Percentiles rank a stretch among this genome's conserved stretches.
Evolutionary conservation across 768 basidiomycete species (phyloP).

Genomic region (Austroboletus festivus): DNA sequence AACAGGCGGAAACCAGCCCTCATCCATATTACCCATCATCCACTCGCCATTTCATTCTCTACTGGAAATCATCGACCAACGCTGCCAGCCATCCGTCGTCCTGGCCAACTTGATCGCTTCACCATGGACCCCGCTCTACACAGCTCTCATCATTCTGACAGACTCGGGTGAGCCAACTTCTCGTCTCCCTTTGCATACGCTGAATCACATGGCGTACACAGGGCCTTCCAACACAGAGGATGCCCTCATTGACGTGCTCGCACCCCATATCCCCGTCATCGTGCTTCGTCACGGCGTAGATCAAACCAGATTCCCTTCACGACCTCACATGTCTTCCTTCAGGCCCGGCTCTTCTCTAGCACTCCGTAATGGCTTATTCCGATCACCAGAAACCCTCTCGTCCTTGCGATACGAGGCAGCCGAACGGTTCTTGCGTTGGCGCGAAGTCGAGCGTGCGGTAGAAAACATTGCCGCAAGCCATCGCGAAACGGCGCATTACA

Average conservation of each 20-base stretch:
- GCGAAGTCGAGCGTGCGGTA: conserved; percentile 62
- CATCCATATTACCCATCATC: conserved; percentile 41
- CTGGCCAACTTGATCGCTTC: conserved; percentile 56
- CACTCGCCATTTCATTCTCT: conserved; percentile 56
- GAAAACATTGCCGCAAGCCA: conserved; percentile 37
- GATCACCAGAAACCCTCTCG: conserved; percentile 57
- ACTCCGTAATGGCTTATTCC: conserved; percentile 60
- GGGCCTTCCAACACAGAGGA: conserved; percentile 38
- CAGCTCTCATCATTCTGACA: conserved; percentile 54
- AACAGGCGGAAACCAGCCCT: conserved; percentile 19
- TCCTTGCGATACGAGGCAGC: conserved; percentile 60
- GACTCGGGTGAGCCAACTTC: conserved; percentile 39
- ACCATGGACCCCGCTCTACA: conserved; percentile 55
- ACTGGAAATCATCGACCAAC: conserved; percentile 50
- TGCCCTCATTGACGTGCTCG: conserved; percentile 46
- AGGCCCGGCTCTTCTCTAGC: conserved; percentile 48
- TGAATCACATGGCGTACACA: conserved; percentile 8
- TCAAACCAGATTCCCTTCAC: conserved; percentile 28
- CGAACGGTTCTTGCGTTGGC: conserved; percentile 69
- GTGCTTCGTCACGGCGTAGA: conserved; percentile 44
- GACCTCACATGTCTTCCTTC: conserved; percentile 51
- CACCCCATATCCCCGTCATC: conserved; percentile 56
- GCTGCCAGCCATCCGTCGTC: conserved; percentile 47
- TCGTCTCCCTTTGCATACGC: background rate
- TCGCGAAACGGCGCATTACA: conserved; percentile 22